Percentiles rank a stretch among this genome's conserved stretches.
These are phyloP conservation scores for Aspergillus sp. DNA, from an alignment of 2,329 filamentous ascomycete species.

Conservation along the genomic window DNA sequence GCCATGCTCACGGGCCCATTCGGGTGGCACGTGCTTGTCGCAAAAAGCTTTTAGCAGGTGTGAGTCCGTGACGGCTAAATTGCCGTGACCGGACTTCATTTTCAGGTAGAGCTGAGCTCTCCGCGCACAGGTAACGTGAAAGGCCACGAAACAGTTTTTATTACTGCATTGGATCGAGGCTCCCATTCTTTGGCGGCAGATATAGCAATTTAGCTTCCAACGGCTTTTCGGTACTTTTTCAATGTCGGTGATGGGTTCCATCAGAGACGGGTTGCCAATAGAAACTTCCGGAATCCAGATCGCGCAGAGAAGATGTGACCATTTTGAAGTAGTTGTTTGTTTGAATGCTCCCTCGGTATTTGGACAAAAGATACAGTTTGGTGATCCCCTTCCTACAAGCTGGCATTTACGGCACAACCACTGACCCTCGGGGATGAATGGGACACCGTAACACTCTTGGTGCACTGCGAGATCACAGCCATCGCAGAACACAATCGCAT, in stretches of 20 bases:
- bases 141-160: conserved; percentile 94
- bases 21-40: conserved; percentile 87
- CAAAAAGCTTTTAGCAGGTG: conserved; percentile 92
- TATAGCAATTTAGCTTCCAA: conserved; percentile 94
- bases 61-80: conserved; percentile 73
- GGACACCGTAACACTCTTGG: conserved; percentile 97
- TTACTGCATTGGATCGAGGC: conserved; percentile 98
- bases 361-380: conserved; percentile 96
- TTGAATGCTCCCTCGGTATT: conserved; percentile 98
- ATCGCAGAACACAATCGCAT: conserved; percentile 98
- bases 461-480: conserved; percentile 97
- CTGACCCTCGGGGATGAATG: conserved; percentile 97
- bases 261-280: conserved; percentile 92
- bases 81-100: conserved; percentile 91
- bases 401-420: conserved; percentile 98
- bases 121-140: conserved; percentile 94
- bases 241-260: conserved; percentile 97
- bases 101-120: conserved; percentile 84
- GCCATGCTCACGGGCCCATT: conserved; percentile 83
- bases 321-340: conserved; percentile 93
- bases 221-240: conserved; percentile 94
- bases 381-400: conserved; percentile 85
- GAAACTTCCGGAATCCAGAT: conserved; percentile 99
- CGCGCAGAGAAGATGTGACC: conserved; percentile 93
- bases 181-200: conserved; percentile 96